Base-by-base conservation (phyloP, 495 filamentous ascomycete species). In the Aspergillus sclerotioniger region DNA sequence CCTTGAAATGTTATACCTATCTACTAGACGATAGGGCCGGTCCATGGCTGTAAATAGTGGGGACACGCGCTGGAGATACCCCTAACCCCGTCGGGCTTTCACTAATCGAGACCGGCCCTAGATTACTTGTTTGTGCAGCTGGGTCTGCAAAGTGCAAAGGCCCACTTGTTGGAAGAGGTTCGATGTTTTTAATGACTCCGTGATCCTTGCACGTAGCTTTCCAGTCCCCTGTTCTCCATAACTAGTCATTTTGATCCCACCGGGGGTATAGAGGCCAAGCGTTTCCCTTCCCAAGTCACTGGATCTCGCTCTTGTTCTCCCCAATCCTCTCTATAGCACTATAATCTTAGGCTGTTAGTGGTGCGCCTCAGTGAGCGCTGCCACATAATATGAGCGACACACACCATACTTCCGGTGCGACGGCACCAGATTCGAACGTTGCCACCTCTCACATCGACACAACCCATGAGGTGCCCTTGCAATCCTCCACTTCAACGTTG, bases 401-500 rank as follows among this genome's bases (percentile, higher is more conserved):
- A n/a, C 28, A 28, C 7, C 51, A 53, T 44, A 20, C 25, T 32
- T 20, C n/a, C 35, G 43, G 19, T 20, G 46, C 58, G 29, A 43
- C 35, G 13, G 45, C 10, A 44, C 16, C 15, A 15, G 41, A 28
- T 39, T 17, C 12, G 16, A 49, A 45, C 19, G 6, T 39, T 13
- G 16, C n/a, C 16, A 28, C 46, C 25, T 8, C 56, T 29, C 17
- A 3, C 28, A 17, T 16, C 35, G 46, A 37, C 37, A 41, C 35
- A 2, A 28, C 43, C 0, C 45, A 46, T 10, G 54, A 52, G 28
- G 37, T 21, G 17, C 46, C 32, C 0, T 35, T 53, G 28, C 56
- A 54, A 35, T 62, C 60, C 0, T 61, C 63, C 7, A 48, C 54
- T 8, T 51, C 54, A 29, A 66, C 63, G 12, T 50, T 66, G 9